Evolutionary conservation across 140 eudicot species (phyloP), one percentile per base, ranked within the genome.

Genomic region (Bidens hawaiensis): DNA sequence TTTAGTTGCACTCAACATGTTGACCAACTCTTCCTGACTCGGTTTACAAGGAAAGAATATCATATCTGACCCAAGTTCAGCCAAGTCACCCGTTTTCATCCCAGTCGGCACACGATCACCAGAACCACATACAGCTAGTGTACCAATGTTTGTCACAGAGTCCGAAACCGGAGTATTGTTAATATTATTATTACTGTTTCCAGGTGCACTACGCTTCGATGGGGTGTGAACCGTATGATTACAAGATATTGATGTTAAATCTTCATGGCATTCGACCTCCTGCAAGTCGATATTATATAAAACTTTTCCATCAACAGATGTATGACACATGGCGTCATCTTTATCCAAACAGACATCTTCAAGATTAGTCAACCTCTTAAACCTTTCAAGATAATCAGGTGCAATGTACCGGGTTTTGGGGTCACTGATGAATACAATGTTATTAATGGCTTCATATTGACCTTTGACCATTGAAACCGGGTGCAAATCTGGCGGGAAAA

Each of bases 401-500:
- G 75, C 64, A 5, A 90, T 60, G 62, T 72, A 81, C 25, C 17
- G 60, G 36, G 60, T 82, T 23, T 79, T 77, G 8, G 97, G 97
- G 67, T 79, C 74, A 48, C 73, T 38, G 11, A 86, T 68, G 51
- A 81, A 86, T 19, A 79, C 82, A 24, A 90, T 66, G 73, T 86
- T 79, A 43, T 42, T 67, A 24, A 90, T 73, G 17, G 74, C 75
- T 58, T 64, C 79, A 50, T 74, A 69, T 48, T 42, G 79, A 63
- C 82, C 78, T 69, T 56, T 67, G 40, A 66, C 61, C 56, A 63
- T 24, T 22, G 78, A 75, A 42, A 73, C 83, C 42, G 82, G 89
- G 70, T 90, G 97, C 49, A 86, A 56, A 49, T 69, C 48, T 19
- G 94, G 90, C 48, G 94, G 90, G 70, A 90, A 90, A 56, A 90